phyloP scores from a whole-genome alignment of 2,329 filamentous ascomycete genomes.

The Fusarium sulawesiense region DNA sequence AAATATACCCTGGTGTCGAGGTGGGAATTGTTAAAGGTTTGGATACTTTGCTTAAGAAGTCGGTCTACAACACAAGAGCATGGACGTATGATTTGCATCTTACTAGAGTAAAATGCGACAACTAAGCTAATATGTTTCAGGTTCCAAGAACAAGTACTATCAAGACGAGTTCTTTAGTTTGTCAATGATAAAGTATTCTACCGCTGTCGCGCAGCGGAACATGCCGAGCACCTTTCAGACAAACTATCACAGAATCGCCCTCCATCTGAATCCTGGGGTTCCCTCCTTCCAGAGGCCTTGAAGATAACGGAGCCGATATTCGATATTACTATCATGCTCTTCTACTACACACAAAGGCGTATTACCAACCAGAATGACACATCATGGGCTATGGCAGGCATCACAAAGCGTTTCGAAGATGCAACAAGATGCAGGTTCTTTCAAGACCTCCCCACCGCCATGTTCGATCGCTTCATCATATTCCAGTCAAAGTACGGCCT shows the following conservation, averaged over 20 bases:
- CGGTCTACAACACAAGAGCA: constrained; percentile 3
- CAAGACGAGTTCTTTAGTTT: constrained; percentile 8
- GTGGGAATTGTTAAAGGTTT: background rate
- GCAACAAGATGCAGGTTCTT: constrained; percentile 2
- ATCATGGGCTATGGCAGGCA: constrained; percentile 7
- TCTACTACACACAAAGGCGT: background rate
- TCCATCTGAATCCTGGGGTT: background rate
- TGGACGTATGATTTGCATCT: constrained; percentile 12
- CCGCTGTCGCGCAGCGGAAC: background rate
- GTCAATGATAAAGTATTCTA: constrained; percentile 10
- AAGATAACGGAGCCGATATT: background rate
- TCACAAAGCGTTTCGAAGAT: background rate
- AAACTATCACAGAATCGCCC: background rate
- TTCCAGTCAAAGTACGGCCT: fast-evolving
- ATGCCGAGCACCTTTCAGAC: constrained; percentile 6
- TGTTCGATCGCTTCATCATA: constrained; percentile 8
- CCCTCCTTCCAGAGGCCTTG: background rate
- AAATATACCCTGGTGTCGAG: background rate
- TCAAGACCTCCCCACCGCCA: background rate
- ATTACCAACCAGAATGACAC: constrained; percentile 11
- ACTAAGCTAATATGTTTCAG: background rate
- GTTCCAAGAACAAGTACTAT: constrained; percentile 18
- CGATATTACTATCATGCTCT: background rate
- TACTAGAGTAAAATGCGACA: background rate
- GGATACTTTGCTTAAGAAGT: background rate